phyloP scores from a whole-genome alignment of 352 stramenopile genomes.

The Phytopythium sindhum region DNA sequence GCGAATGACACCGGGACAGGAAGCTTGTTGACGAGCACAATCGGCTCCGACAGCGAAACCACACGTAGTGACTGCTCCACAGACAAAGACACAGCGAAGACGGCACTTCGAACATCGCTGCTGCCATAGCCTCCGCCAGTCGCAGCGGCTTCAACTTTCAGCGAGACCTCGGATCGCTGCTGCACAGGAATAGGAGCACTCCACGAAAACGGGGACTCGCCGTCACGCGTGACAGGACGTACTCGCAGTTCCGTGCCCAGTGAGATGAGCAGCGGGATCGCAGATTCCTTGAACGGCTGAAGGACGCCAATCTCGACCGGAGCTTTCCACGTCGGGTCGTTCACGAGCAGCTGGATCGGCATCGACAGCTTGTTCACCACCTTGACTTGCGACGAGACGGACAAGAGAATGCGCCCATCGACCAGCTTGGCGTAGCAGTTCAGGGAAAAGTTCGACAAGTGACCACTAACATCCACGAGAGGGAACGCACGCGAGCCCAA shows the following conservation, averaged over 20 bases:
- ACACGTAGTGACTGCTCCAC: constrained; percentile 66
- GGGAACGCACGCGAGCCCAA: constrained; percentile 61
- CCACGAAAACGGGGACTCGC: constrained; percentile 40
- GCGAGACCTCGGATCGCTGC: constrained; percentile 48
- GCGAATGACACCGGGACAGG: constrained; percentile 52
- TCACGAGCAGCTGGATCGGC: constrained; percentile 72
- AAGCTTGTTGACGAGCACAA: constrained; percentile 80
- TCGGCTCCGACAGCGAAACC: constrained; percentile 61
- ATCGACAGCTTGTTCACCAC: constrained; percentile 66
- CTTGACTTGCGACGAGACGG: constrained; percentile 79
- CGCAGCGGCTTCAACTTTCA: constrained; percentile 59
- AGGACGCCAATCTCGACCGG: constrained; percentile 73
- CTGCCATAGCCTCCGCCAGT: constrained; percentile 13
- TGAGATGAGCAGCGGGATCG: constrained; percentile 66
- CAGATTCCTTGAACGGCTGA: constrained; percentile 50
- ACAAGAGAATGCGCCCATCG: constrained; percentile 73
- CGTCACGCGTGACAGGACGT: constrained; percentile 21
- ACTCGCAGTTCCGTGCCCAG: constrained; percentile 67
- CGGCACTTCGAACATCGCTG: constrained; percentile 27
- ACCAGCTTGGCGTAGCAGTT: constrained; percentile 68
- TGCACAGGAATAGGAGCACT: constrained; percentile 78
- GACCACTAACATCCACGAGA: constrained; percentile 46
- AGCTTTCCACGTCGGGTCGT: constrained; percentile 70
- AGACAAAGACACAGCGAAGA: constrained; percentile 66
- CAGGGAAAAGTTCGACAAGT: constrained; percentile 52